Base-by-base conservation (phyloP, 495 filamentous ascomycete genomes). In the Astrothelium macrocarpum region DNA sequence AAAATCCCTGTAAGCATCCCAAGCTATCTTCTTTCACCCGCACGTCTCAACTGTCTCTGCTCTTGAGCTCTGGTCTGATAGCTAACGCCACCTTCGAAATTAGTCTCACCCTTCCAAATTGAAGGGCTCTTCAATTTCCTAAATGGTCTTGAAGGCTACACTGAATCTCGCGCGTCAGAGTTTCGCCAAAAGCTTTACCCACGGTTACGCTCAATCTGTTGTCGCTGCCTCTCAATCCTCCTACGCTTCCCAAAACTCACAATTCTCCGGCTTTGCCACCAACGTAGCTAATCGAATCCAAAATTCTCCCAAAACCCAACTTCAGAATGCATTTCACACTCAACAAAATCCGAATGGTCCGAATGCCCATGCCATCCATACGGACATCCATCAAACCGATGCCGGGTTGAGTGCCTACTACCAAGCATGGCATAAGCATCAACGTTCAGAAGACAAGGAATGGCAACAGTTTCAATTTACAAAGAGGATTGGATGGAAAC, bases 201-300 rank as follows among this genome's bases (percentile, higher is more conserved):
- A 96, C 83, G 93, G 92, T 77, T 97, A 95, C 82, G 90, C 91
- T 75, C 93, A 97, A 75, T 95, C 93, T 67, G 86, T 98, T 78
- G 93, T 97, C 76, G 94, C 94, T 67, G 92, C 90, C 62, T 90
- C 91, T 59, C 92, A 97, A 71, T 86, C 87, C n/a, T 83, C 89
- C 75, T 89, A 91, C 80, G 84, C 91, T 73, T 91, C 90, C 56
- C 79, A 86, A 7, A 87, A 84, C 49, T 80, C 82, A 60, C 80
- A 84, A 59, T 74, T 87, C 66, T 64, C 62, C 53, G 60, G 68
- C 49, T 68, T 76, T 66, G 42, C 53, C 18, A 71, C 45, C 64
- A 80, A 80, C 66, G 75, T 86, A 68, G 75, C 77, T 59, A 76
- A 75, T 60, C 81, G 71, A 68, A 83, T 80, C 70, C 80, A 56